Percentiles rank a stretch among this genome's conserved stretches.
Evolutionary conservation across 2,329 filamentous ascomycete genomes (phyloP).

Genomic region (Penicillium concentricum): DNA sequence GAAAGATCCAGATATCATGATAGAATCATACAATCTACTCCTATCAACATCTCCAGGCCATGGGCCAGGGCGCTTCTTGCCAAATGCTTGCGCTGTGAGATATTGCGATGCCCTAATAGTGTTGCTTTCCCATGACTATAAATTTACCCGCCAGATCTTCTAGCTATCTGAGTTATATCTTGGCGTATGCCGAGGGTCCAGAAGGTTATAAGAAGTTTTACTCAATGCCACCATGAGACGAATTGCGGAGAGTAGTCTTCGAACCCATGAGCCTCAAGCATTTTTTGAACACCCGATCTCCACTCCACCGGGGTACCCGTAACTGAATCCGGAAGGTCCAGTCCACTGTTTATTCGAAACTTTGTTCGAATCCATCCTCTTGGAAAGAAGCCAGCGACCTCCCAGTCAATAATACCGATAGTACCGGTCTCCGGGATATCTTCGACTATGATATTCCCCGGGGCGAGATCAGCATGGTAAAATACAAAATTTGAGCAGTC

Average conservation of each 20-base stretch:
- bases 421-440: too few relatives aligned
- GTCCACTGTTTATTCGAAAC: too few relatives aligned
- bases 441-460: too few relatives aligned
- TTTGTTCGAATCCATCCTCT: too few relatives aligned
- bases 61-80: neutral
- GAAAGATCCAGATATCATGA: too few relatives aligned
- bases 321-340: too few relatives aligned
- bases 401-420: too few relatives aligned
- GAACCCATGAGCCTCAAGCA: neutral
- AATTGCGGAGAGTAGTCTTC: neutral
- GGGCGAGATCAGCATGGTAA: too few relatives aligned
- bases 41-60: neutral
- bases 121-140: neutral
- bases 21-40: neutral
- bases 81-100: neutral
- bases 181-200: neutral
- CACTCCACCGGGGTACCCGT: constrained; percentile 2
- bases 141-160: too few relatives aligned
- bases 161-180: neutral
- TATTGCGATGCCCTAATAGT: neutral
- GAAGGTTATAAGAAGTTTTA: too few relatives aligned
- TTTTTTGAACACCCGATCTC: neutral
- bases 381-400: too few relatives aligned
- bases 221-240: neutral
- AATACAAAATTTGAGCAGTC: too few relatives aligned